A percentile compares a stretch with the other conserved stretches of the same genome.
Conservation (phyloP, 2,329 filamentous ascomycete genomes). For the Graphiopsis chlorocephala region DNA sequence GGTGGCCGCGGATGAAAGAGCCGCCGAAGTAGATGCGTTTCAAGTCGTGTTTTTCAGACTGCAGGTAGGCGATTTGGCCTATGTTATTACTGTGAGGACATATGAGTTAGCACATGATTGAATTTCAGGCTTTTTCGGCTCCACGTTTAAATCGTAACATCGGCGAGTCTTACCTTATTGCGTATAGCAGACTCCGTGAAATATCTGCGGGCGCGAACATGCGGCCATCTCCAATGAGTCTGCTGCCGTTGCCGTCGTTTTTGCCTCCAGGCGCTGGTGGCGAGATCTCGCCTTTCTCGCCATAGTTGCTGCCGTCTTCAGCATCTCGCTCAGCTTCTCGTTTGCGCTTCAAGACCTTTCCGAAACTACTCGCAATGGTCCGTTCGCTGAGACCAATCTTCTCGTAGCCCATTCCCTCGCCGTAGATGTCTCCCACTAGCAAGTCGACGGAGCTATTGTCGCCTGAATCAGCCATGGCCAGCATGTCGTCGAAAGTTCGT, state of each 20-base stretch:
- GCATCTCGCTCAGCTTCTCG: slow-evolving; percentile 74
- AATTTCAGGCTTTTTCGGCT: not conserved
- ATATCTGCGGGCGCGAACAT: slow-evolving; percentile 81
- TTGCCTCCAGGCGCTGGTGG: slow-evolving; percentile 23
- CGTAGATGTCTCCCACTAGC: slow-evolving; percentile 97
- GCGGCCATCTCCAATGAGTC: slow-evolving; percentile 38
- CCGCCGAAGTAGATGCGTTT: slow-evolving; percentile 97
- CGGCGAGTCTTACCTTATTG: slow-evolving; percentile 59
- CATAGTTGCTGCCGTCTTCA: slow-evolving; percentile 65
- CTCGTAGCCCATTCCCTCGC: slow-evolving; percentile 90
- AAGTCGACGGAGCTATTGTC: slow-evolving; percentile 95
- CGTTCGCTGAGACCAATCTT: slow-evolving; percentile 96
- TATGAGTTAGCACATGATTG: not conserved
- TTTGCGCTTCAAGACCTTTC: slow-evolving; percentile 94
- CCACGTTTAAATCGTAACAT: not conserved
- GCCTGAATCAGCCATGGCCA: slow-evolving; percentile 82
- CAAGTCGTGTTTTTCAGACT: slow-evolving; percentile 88
- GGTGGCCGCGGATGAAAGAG: slow-evolving; percentile 92
- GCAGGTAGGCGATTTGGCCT: slow-evolving; percentile 95
- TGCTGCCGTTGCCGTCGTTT: slow-evolving; percentile 32
- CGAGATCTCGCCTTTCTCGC: slow-evolving; percentile 33
- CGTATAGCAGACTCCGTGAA: slow-evolving; percentile 85
- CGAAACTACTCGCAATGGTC: slow-evolving; percentile 93
- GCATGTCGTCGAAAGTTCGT: slow-evolving; percentile 95
- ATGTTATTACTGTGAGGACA: slow-evolving; percentile 80